Conservation (phyloP, 306 rosid species). For the Citrullus amarus region DNA sequence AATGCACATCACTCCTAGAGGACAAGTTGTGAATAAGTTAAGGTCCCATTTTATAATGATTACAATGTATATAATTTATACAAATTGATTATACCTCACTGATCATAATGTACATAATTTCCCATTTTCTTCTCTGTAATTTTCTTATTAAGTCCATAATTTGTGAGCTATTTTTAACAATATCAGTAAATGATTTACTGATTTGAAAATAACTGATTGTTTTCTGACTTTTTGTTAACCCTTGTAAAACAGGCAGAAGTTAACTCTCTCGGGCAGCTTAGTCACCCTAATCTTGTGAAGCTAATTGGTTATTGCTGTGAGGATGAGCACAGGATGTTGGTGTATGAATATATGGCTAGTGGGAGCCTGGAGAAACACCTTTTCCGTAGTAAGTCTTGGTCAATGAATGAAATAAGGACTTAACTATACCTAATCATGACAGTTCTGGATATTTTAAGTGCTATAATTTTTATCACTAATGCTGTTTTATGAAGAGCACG, state of each 20-base stretch:
- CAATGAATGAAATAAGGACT: neutral
- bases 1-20: neutral
- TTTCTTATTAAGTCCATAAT: neutral
- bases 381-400: conserved; percentile 66
- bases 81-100: neutral
- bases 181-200: neutral
- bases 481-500: neutral
- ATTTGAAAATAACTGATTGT: neutral
- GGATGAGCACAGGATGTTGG: conserved; percentile 83
- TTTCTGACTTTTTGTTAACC: neutral
- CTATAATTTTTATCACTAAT: neutral
- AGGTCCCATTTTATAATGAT: neutral
- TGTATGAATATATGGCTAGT: conserved; percentile 91
- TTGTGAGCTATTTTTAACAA: neutral
- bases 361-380: conserved; percentile 96
- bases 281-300: conserved; percentile 87
- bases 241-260: conserved; percentile 69
- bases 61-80: neutral
- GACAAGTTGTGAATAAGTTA: neutral
- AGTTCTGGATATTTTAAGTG: neutral
- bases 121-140: neutral
- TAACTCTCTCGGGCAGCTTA: conserved; percentile 83
- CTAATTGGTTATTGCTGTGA: conserved; percentile 95
- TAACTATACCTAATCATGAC: neutral
- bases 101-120: neutral